Base-by-base conservation (phyloP, 1,139 yeast genomes). In the Saccharomyces pastorianus region DNA sequence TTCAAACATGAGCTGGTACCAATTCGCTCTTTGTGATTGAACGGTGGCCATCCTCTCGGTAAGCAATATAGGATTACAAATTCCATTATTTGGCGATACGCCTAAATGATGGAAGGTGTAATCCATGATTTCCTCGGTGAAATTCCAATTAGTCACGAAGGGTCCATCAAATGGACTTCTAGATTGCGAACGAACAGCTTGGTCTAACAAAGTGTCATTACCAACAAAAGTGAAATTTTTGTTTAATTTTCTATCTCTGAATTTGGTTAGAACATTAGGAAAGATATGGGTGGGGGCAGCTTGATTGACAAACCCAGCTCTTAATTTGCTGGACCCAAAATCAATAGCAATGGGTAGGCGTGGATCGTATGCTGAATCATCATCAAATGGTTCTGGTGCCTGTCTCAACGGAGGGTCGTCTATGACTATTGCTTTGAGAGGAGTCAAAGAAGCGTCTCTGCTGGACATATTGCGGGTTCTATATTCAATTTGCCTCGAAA, bases 141-240 rank as follows among this genome's bases (percentile, higher is more conserved):
- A 81, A 56, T 95, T 99, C 98, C 99, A 95, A 68, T 91, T 93
- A 29, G 95, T 84, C 41, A 93, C 75, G 61, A 89, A 73, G 2
- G 89, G 80, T 0, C 96, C 96, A 69, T 95, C 99, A 66, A 80
- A 93, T 0, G 97, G 96, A 3, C 88, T 76, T 63, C 82, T 83
- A 49, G 88, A 79, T 51, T 85, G 83, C 28, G 88, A 78, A 58
- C 84, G 79, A 49, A 87, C 78, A 6, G 85, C 73, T 6, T 83
- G 78, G 64, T 91, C 98, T 31, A 88, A 68, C 64, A 77, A 82
- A 9, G 84, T 82, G 68, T 91, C 98, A 62, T 86, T 81, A 1
- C 99, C 99, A 3, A 89, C 83, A 56, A 88, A 76, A 0, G 95
- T 82, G 61, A 85, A 78, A 1, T 85, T 76, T 56, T 77, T 76